Base-by-base conservation (phyloP, 306 rosid species). In the Lotus japonicus region DNA sequence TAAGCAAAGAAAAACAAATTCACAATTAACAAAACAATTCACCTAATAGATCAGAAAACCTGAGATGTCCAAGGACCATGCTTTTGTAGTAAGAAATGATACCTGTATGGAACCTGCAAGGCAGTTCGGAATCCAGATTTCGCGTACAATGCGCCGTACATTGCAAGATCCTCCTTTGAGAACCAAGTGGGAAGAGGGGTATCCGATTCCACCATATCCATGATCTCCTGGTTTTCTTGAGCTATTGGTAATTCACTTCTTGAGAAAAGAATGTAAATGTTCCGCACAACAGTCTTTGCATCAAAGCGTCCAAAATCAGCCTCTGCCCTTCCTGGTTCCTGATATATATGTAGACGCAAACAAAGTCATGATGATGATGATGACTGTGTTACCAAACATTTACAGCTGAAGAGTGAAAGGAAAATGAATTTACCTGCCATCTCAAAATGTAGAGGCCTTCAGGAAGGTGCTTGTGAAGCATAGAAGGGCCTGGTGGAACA, bases 161-260 rank as follows among this genome's bases (percentile, higher is more conserved):
- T 45, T 9, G 81, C 69, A 19, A 89, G 89, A 74, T 92, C 92
- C 36, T 87, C 91, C 77, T 92, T 91, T 0, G 87, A 59, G 74
- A 92, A 78, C 98, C 95, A 92, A 65, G 82, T 31, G 8, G 96
- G 96, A 61, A 87, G 92, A 78, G 95, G 89, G 6, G 84, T 79
- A 42, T 85, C 81, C 8, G 89, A 68, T 44, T 78, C 92, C 41
- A 89, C 98, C 68, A 92, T 52, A 70, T 92, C 98, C 96, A 92
- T 82, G 77, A 92, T 81, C 91, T 92, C 95, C 51, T 84, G 92
- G 71, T 72, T 81, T 67, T 86, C 92, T 12, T 74, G 48, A 55
- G 95, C 96, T 71, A 84, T 81, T 23, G 95, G 95, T n/a, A 92
- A 15, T 66, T 86, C 95, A 48, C 85, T 87, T 66, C 63, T 70